These are phyloP conservation scores for Penicillium lividum DNA, from an alignment of 495 filamentous ascomycete species.

Conservation along the genomic window DNA sequence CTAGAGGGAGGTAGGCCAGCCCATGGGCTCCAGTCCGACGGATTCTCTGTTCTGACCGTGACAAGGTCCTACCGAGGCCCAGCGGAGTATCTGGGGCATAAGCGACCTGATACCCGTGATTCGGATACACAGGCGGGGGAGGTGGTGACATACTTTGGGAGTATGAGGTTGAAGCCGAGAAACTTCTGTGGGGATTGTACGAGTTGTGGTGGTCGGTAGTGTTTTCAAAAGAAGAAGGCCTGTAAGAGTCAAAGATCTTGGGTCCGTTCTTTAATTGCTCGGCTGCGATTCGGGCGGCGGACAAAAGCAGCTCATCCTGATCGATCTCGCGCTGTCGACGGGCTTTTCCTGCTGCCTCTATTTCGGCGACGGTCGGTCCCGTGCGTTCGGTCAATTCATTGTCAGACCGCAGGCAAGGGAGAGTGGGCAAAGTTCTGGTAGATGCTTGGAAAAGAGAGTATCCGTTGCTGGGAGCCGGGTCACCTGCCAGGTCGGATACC, in stretches of 20 bases:
- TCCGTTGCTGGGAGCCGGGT: constrained; percentile 18
- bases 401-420: constrained; percentile 40
- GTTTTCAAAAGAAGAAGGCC: too few species aligned
- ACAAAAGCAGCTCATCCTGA: constrained; percentile 45
- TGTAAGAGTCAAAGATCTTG: constrained; percentile 28
- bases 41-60: constrained; percentile 44
- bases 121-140: constrained; percentile 17
- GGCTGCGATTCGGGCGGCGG: constrained; percentile 45
- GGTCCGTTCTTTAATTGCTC: constrained; percentile 43
- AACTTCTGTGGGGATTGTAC: constrained; percentile 31
- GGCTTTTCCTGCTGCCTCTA: constrained; percentile 24
- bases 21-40: constrained; percentile 43
- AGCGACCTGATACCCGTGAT: constrained; percentile 41
- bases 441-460: constrained; percentile 39
- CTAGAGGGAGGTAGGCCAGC: constrained; percentile 42
- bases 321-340: constrained; percentile 33
- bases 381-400: constrained; percentile 32
- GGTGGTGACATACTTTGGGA: constrained; percentile 37
- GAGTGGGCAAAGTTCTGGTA: constrained; percentile 37
- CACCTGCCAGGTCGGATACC: constrained; percentile 15
- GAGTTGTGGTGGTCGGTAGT: constrained; percentile 20
- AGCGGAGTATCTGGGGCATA: constrained; percentile 40
- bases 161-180: constrained; percentile 19
- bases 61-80: constrained; percentile 40
- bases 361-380: constrained; percentile 4